A percentile compares a stretch with the other conserved stretches of the same genome.
Conservation (phyloP, 345 rosid species). For the Fremontodendron californicum region DNA sequence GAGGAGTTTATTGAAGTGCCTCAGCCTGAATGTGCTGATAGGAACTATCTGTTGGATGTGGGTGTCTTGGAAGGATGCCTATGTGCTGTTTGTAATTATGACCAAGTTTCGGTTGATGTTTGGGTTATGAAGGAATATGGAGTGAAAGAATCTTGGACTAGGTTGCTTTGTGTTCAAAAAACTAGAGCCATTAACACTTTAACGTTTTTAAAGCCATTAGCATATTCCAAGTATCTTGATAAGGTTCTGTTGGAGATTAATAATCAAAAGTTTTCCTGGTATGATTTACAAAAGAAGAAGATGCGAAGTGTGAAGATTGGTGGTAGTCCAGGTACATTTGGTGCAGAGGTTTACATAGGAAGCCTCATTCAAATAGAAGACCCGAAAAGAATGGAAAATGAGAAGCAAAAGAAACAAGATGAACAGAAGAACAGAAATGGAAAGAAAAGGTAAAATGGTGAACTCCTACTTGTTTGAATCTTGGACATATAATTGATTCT, state of each 20-base stretch:
- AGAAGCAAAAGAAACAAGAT: conserved; percentile 26
- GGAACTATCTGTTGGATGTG: conserved; percentile 31
- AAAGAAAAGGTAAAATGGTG: conserved; percentile 35
- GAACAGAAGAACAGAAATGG: conserved; percentile 15
- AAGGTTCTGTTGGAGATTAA: conserved; percentile 47
- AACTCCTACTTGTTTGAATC: neutral
- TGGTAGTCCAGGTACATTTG: conserved; percentile 32
- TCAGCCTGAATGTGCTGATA: conserved; percentile 25
- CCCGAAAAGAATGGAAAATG: neutral
- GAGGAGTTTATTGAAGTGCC: conserved; percentile 34
- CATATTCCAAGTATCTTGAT: conserved; percentile 31
- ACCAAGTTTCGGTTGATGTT: conserved; percentile 31
- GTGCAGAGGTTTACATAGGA: conserved; percentile 34
- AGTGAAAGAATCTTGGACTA: conserved; percentile 49
- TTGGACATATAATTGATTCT: neutral
- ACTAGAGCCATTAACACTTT: conserved; percentile 12
- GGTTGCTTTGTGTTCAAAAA: conserved; percentile 25
- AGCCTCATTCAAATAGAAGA: conserved; percentile 39
- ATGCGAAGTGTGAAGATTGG: conserved; percentile 32
- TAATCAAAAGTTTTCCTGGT: conserved; percentile 45
- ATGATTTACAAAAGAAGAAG: conserved; percentile 36
- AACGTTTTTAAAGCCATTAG: conserved; percentile 43
- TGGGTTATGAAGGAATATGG: conserved; percentile 63
- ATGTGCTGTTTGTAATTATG: conserved; percentile 39
- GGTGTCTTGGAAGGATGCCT: conserved; percentile 39